A percentile compares a stretch with the other conserved stretches of the same genome.
Evolutionary conservation across 148 eudicot species (phyloP).

Genomic region (Rhododendron simsii): DNA sequence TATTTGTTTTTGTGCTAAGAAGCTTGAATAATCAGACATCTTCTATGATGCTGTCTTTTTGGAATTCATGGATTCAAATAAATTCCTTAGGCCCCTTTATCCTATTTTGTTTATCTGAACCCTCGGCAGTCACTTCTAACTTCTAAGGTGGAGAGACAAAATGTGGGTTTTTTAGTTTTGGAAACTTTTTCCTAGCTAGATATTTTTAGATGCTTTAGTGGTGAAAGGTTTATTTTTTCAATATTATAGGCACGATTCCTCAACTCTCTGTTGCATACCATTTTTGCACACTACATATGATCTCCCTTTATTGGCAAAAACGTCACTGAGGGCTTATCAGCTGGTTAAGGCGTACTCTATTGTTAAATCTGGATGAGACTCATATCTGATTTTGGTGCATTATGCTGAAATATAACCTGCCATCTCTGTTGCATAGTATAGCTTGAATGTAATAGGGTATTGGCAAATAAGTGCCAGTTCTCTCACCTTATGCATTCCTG

Average conservation of each 20-base stretch:
- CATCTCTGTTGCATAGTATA: neutral
- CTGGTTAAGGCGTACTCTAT: neutral
- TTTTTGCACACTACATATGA: neutral
- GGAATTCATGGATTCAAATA: neutral
- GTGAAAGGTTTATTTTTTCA: neutral
- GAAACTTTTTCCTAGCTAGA: neutral
- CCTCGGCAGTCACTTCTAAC: neutral
- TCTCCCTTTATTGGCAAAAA: neutral
- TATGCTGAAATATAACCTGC: neutral
- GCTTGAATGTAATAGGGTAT: neutral
- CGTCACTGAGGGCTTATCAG: neutral
- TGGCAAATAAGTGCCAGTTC: neutral
- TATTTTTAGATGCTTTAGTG: neutral
- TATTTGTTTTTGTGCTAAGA: neutral
- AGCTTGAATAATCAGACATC: neutral
- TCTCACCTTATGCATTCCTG: no score
- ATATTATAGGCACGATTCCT: neutral
- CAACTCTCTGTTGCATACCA: neutral
- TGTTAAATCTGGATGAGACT: neutral
- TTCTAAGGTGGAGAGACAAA: neutral
- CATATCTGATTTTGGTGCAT: neutral
- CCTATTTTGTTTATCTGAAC: neutral
- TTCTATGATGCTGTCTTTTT: neutral
- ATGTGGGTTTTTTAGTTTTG: neutral
- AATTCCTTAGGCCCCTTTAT: neutral